Base-by-base conservation (phyloP, 2,329 filamentous ascomycete genomes). In the Elsinoe batatas region DNA sequence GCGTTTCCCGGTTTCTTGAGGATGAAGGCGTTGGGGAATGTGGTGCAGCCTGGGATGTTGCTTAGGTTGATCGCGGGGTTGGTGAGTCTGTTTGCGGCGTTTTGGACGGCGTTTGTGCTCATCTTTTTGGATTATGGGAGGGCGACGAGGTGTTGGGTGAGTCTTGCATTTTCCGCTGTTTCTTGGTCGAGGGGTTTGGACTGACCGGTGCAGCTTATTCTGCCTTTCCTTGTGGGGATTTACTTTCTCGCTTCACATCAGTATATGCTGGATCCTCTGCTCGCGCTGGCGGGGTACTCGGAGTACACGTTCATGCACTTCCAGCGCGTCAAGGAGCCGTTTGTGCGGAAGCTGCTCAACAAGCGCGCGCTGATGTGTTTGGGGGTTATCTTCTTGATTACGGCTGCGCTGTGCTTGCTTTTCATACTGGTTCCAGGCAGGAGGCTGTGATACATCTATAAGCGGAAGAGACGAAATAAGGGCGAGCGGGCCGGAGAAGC, bases 301-400 rank as follows among this genome's bases (percentile, higher is more conserved):
- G 94, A 98, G 74, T 96, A 97, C 73, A 96, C 91, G 0, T 90
- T 95, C 51, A 91, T 96, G 77, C 87, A 84, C 70, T 96, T 94
- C 75, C 86, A 87, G 20, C 81, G 82, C 38, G 88, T 97, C 60
- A 83, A 87, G 56, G 93, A 98, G 71, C 88, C 90, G 0, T 98
- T 93, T 67, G 87, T 98, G 56, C 85, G 88, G 61, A 87, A 83
- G 66, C 82, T 97, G 17, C 79, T 98, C 56, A 83, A 82, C 62
- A 91, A 91, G 68, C 85, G 93, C 57, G 85, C 93, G 0, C 67
- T 88, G 42, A 90, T 93, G 74, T 88, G 93, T 12, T 73, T 96
- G 12, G 75, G 81, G 7, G 79, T 93, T 59, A 91, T 91, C 30
- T 68, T 84, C 26, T 68, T 94, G 32, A 77, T 94, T 55, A 88